Percentiles rank a stretch among this genome's conserved stretches.
These are phyloP conservation scores for Paraleonurus japonicus DNA, from an alignment of 257 asterid genomes.

Conservation along the genomic window DNA sequence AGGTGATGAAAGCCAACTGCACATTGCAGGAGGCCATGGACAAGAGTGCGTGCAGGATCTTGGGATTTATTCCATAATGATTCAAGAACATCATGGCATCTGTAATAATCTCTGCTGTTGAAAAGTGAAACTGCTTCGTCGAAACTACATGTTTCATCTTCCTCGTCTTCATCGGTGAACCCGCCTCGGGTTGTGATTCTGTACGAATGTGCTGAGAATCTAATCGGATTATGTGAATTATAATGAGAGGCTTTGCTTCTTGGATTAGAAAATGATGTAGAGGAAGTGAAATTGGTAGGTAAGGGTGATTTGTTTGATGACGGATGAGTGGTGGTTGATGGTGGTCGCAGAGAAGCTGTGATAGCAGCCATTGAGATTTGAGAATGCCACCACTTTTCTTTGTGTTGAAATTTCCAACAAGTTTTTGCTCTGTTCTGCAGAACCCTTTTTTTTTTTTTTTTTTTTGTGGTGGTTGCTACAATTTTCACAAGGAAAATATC, in stretches of 20 bases:
- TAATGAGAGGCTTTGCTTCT: constrained; percentile 1
- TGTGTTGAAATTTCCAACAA: constrained; percentile 8
- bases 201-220: constrained; percentile 35
- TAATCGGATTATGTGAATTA: neutral
- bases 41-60: constrained; percentile 62
- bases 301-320: constrained; percentile 26
- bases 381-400: constrained; percentile 9
- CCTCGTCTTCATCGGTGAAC: constrained; percentile 45
- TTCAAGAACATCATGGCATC: constrained; percentile 84
- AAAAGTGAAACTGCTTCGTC: constrained; percentile 69
- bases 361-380: constrained; percentile 46
- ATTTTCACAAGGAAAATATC: constrained; percentile 36
- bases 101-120: constrained; percentile 67
- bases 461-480: constrained; percentile 36
- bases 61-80: constrained; percentile 61
- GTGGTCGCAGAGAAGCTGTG: constrained; percentile 15
- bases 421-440: constrained; percentile 2
- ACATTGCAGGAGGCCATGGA: constrained; percentile 73
- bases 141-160: constrained; percentile 40
- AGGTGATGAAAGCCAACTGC: constrained; percentile 92
- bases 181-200: constrained; percentile 54
- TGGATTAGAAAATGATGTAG: constrained; percentile 16
- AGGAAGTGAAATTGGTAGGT: constrained; percentile 2
- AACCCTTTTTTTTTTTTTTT: neutral
- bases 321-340: constrained; percentile 24